Conservation (phyloP, 2,329 filamentous ascomycete species). For the Knufia fluminis region DNA sequence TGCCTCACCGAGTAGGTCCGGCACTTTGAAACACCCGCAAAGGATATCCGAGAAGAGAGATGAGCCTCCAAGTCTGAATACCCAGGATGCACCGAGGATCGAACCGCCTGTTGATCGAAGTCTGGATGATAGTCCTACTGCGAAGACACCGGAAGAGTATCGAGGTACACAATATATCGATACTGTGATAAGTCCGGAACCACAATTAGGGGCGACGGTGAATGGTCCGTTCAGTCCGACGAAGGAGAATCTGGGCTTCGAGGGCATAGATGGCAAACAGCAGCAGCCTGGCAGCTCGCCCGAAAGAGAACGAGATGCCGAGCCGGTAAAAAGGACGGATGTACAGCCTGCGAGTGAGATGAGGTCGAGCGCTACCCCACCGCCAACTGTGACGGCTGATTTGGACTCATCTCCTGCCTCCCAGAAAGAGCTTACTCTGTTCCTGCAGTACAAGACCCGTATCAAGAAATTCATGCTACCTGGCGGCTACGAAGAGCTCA, state of each 20-base stretch:
- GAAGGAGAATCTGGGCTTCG: slow-evolving; percentile 27
- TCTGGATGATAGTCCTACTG: slow-evolving; percentile 36
- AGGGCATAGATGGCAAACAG: background rate
- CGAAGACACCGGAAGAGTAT: slow-evolving; percentile 60
- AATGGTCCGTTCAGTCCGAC: slow-evolving; percentile 45
- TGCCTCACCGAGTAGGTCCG: slow-evolving; percentile 50
- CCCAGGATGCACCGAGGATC: slow-evolving; percentile 25
- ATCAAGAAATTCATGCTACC: slow-evolving; percentile 23
- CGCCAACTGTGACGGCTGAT: slow-evolving; percentile 46
- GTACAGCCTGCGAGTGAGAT: background rate
- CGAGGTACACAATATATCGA: slow-evolving; percentile 31
- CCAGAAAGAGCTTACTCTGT: slow-evolving; percentile 83
- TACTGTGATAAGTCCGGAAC: slow-evolving; percentile 31
- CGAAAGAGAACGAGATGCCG: background rate
- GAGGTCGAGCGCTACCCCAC: slow-evolving; percentile 20
- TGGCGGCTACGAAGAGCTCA: slow-evolving; percentile 66
- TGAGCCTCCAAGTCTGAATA: slow-evolving; percentile 26
- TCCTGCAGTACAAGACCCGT: slow-evolving; percentile 34
- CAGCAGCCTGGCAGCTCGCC: background rate
- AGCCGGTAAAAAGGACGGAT: background rate
- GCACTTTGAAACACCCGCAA: slow-evolving; percentile 32
- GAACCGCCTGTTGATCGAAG: slow-evolving; percentile 29
- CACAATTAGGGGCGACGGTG: slow-evolving; percentile 46
- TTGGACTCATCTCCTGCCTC: slow-evolving; percentile 61
- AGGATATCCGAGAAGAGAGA: slow-evolving; percentile 52